A percentile compares a stretch with the other conserved stretches of the same genome.
phyloP scores from a whole-genome alignment of 192 early-diverging fungal genomes.

The Backusella sp. region DNA sequence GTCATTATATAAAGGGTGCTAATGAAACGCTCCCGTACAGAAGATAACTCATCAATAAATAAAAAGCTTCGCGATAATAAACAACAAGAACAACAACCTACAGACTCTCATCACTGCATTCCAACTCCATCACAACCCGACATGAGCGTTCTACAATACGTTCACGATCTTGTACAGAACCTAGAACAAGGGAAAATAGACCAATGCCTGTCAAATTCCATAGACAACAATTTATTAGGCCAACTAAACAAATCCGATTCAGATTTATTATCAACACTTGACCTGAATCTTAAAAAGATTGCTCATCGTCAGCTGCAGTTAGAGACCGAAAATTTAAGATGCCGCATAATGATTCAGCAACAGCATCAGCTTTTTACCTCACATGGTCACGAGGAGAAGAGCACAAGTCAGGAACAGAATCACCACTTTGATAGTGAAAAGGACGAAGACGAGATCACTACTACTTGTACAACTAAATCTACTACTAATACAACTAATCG shows the following conservation, averaged over 20 bases:
- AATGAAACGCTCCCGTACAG: slow-evolving; percentile 12
- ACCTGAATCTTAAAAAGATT: slow-evolving; percentile 20
- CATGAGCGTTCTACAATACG: slow-evolving; percentile 9
- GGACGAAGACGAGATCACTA: background rate
- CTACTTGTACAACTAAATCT: background rate
- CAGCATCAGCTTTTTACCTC: slow-evolving; percentile 24
- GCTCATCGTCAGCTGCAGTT: slow-evolving; percentile 30
- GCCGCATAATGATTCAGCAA: slow-evolving; percentile 28
- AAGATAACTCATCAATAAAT: slow-evolving; percentile 12
- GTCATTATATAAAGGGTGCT: slow-evolving; percentile 1
- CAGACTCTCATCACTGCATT: background rate
- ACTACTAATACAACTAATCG: background rate
- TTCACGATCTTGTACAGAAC: slow-evolving; percentile 10
- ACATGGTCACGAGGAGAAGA: slow-evolving; percentile 15
- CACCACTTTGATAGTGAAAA: background rate
- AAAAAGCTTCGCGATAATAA: slow-evolving; percentile 15
- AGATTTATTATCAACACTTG: slow-evolving; percentile 12
- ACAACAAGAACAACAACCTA: background rate
- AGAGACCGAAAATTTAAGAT: slow-evolving; percentile 35
- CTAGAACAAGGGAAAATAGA: slow-evolving; percentile 17
- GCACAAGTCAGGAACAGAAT: background rate
- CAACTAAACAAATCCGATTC: slow-evolving; percentile 12
- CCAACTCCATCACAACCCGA: background rate
- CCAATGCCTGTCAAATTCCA: background rate
- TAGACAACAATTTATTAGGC: slow-evolving; percentile 17